These are phyloP conservation scores for Parsonsia alboflavescens DNA, from an alignment of 257 asterid species.

Conservation along the genomic window DNA sequence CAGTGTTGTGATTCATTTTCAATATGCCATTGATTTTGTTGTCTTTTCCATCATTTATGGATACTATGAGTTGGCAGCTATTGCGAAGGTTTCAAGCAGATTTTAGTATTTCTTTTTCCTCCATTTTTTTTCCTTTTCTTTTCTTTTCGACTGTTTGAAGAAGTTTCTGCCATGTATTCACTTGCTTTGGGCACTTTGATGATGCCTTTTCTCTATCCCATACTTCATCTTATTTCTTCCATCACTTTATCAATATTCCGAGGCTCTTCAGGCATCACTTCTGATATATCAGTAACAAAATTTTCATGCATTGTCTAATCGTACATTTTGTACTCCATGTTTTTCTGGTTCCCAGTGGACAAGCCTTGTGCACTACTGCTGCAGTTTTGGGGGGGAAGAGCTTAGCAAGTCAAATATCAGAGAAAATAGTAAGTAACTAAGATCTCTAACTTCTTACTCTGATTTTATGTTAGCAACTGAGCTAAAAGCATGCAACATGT, in stretches of 20 bases:
- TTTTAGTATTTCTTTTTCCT: background rate
- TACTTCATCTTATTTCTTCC: background rate
- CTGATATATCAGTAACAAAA: background rate
- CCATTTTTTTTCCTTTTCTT: background rate
- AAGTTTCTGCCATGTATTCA: background rate
- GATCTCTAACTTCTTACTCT: background rate
- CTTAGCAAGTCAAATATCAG: conserved; percentile 84
- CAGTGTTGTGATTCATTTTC: background rate
- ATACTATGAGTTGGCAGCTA: background rate
- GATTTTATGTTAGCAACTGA: conserved; percentile 14
- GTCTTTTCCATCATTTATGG: background rate
- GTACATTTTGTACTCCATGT: too few species aligned
- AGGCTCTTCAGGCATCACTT: background rate
- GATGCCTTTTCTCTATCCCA: background rate
- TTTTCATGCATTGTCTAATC: background rate
- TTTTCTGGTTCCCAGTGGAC: conserved; percentile 64
- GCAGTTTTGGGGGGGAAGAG: conserved; percentile 97
- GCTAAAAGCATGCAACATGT: conserved; percentile 12
- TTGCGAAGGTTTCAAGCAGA: background rate
- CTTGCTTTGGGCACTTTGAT: background rate
- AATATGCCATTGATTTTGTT: background rate
- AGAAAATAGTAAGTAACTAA: conserved; percentile 58
- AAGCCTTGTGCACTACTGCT: conserved; percentile 89
- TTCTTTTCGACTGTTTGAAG: background rate
- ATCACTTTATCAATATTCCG: background rate